These are phyloP conservation scores for Fraxinus quadrangulata DNA, from an alignment of 257 asterid genomes.

Conservation along the genomic window DNA sequence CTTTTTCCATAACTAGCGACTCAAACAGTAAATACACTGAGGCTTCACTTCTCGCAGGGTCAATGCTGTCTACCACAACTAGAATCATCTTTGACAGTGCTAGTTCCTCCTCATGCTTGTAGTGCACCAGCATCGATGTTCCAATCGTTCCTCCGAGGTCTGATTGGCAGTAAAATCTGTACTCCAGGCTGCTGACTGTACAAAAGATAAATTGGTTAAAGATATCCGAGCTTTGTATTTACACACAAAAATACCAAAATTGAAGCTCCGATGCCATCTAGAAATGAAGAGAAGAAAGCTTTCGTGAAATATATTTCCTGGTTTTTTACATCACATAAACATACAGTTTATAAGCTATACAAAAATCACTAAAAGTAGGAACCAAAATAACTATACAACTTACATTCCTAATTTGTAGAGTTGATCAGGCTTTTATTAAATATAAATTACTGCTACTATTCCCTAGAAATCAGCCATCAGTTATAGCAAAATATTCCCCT, in stretches of 20 bases:
- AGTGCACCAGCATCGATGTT: conserved; percentile 42
- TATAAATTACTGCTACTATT: too few relatives aligned
- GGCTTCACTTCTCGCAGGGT: conserved; percentile 56
- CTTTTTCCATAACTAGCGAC: background rate
- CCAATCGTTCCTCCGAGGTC: conserved; percentile 80
- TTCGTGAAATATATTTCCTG: too few relatives aligned
- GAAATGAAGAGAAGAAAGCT: too few relatives aligned
- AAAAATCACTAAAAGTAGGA: too few relatives aligned
- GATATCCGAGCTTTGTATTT: background rate
- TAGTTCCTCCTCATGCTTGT: conserved; percentile 45
- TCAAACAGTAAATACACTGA: background rate
- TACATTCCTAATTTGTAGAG: too few relatives aligned
- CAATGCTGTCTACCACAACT: conserved; percentile 75
- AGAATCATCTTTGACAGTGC: conserved; percentile 52
- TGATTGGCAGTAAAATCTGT: conserved; percentile 62
- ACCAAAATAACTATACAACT: too few relatives aligned
- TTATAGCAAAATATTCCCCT: background rate
- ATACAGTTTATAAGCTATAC: too few relatives aligned
- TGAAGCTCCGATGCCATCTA: too few relatives aligned
- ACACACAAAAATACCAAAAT: background rate
- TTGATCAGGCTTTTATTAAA: too few relatives aligned
- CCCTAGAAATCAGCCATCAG: too few relatives aligned
- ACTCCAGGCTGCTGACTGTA: conserved; percentile 95
- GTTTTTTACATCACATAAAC: too few relatives aligned
- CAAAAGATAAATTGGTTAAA: background rate